Evolutionary conservation across 768 basidiomycete genomes (phyloP), one percentile per base, ranked within the genome.

Genomic region (Artomyces pyxidatus): DNA sequence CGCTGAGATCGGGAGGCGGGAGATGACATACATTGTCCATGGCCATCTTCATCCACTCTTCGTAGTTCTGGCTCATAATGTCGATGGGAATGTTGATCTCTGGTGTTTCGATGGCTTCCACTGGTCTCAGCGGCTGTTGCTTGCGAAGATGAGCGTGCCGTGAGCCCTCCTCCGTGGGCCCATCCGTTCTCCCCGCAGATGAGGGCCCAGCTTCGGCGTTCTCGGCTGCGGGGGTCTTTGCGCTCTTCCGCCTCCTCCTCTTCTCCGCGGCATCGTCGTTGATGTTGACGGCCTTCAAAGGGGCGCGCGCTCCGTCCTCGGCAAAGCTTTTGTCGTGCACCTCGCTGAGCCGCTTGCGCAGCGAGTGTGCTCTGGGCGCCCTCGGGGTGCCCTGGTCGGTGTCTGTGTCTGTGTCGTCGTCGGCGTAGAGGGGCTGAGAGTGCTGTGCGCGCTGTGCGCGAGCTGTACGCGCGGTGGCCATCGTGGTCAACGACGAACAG

Each of bases 1-100:
- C 22, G 3, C 16, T 21, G 39, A 19, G n/a, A 7, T 60, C 50
- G 27, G 26, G 32, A 10, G 48, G 49, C 44, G 27, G 28, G 30
- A 47, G 7, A 29, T 42, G 23, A 12, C 51, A 37, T 19, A 97
- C 96, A 66, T 98, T 98, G 63, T 98, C 95, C 2, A 95, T 98
- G 1, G 94, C 93, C 83, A 98, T 83, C 73, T 98, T 98, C 95
- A 99, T 98, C 96, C 96, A 98, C 66, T 98, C 93, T 64, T 99
- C 96, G 61, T 85, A 96, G 59, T 93, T 96, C 32, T 83, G 85
- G 67, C 75, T 89, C 80, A 89, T 88, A n/a, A 92, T 77, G 55
- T 94, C 88, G 56, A 84, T 67, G 0, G 85, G 75, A 17, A 84
- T 77, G 37, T 82, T 75, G 23, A 81, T 77, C 2, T 68, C 64